These are phyloP conservation scores for Lactarius indigo DNA, from an alignment of 768 basidiomycete species.

Conservation along the genomic window DNA sequence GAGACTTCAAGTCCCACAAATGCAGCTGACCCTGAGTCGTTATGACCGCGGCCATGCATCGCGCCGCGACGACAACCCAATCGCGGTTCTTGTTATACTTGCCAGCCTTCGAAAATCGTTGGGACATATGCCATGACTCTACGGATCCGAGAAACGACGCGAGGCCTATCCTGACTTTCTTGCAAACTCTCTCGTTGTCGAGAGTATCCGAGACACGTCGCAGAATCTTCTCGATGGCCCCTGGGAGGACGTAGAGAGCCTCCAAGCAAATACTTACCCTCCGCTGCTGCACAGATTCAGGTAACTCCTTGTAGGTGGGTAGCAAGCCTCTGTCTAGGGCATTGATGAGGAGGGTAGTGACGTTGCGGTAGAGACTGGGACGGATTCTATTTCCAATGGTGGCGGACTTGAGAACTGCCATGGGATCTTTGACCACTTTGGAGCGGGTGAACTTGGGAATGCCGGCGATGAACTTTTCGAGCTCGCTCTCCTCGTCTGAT, in stretches of 20 bases:
- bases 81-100: no score
- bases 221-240: neutral
- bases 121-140: neutral
- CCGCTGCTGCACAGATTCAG: neutral
- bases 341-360: neutral
- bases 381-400: neutral
- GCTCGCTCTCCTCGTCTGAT: slow-evolving; percentile 7
- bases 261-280: neutral
- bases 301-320: neutral
- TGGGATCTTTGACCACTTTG: neutral
- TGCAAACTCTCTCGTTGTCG: neutral
- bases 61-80: slow-evolving; percentile 8
- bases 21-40: no score
- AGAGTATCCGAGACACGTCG: neutral
- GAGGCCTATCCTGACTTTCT: neutral
- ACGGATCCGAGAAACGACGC: neutral
- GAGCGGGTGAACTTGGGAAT: slow-evolving; percentile 12
- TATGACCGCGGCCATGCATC: slow-evolving; percentile 3
- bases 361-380: neutral
- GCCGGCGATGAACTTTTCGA: slow-evolving; percentile 6
- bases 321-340: neutral
- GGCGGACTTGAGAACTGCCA: neutral
- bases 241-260: slow-evolving; percentile 2
- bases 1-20: no score
- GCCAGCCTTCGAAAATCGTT: no score